Evolutionary conservation across 768 basidiomycete species (phyloP).

Genomic region (Sistotremastrum suecicum): DNA sequence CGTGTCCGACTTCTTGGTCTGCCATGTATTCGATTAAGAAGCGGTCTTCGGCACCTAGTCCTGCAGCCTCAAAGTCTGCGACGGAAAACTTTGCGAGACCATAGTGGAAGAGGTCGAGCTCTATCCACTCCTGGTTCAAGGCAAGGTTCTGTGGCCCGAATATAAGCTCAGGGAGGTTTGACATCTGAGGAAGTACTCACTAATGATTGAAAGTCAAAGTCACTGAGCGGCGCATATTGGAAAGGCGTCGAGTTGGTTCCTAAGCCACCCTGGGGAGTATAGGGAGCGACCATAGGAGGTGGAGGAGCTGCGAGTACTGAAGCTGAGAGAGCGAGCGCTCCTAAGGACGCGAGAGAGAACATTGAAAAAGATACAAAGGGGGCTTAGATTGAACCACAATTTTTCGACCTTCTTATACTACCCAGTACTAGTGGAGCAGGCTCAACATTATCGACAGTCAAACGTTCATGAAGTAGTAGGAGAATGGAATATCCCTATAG

Average conservation of each 20-base stretch:
- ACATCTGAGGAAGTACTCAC: constrained; percentile 9
- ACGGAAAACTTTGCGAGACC: constrained; percentile 39
- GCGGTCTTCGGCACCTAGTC: constrained; percentile 37
- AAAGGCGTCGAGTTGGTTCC: constrained; percentile 17
- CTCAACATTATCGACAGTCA: too few relatives aligned
- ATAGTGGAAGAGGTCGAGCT: constrained; percentile 44
- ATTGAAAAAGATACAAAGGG: too few relatives aligned
- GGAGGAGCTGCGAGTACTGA: too few relatives aligned
- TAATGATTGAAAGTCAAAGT: constrained; percentile 40
- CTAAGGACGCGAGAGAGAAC: too few relatives aligned
- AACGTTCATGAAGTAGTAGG: too few relatives aligned
- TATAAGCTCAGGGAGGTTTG: background rate
- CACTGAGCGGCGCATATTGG: constrained; percentile 18
- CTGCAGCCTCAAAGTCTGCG: constrained; percentile 41
- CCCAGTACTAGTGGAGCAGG: too few relatives aligned
- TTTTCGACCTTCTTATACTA: too few relatives aligned
- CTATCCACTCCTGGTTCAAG: constrained; percentile 52
- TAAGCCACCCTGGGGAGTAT: constrained; percentile 9
- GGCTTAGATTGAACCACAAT: too few relatives aligned
- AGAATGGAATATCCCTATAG: too few relatives aligned
- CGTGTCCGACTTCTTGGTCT: constrained; percentile 51
- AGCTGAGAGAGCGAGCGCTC: too few relatives aligned
- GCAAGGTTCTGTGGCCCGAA: constrained; percentile 28
- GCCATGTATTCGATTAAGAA: constrained; percentile 49
- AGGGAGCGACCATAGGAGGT: too few relatives aligned